Base-by-base conservation (phyloP, 179 eudicot genomes). In the Pouteria campechiana region DNA sequence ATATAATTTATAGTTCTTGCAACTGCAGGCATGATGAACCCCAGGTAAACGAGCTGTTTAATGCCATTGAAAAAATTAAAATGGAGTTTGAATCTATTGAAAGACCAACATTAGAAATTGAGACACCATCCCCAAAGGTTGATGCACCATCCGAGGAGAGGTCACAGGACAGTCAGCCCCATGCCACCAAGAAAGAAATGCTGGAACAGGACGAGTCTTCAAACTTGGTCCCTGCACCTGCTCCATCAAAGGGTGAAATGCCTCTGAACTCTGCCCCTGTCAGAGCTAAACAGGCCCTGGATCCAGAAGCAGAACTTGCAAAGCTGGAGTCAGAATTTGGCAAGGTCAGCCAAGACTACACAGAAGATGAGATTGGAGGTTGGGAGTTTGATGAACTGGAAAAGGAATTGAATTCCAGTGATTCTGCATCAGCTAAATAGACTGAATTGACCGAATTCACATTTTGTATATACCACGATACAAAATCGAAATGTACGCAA, bases 301-400 rank as follows among this genome's bases (percentile, higher is more conserved):
- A 92, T 64, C 64, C 75, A 23, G 93, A 78, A 64, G 88, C 92
- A n/a, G 99, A 92, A 41, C 44, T 92, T 57, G 99, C 99, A 15
- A 79, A 78, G 60, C 61, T 87, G 60, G 96, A 87, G 55, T 87
- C 96, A 17, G 96, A 87, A 48, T 75, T 85, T 42, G 97, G 97
- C 15, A 78, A 73, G 29, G 60, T 76, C 25, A 58, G 78, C 46
- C 67, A 31, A 12, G 81, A 77, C 17, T 86, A 87, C 69, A 43
- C 85, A n/a, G 42, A 83, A 1, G 88, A 82, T 13, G 99, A 79
- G 50, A 77, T 83, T 5, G 70, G 92, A 46, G 94, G 75, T 46
- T 92, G 96, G 94, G 99, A 92, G 60, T 82, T 92, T 11, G 96
- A 92, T 34, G 99, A 92, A 67, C 96, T 92, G 13, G 99, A 92